These are phyloP conservation scores for Neurospora terricola DNA, from an alignment of 495 filamentous ascomycete species.

Conservation along the genomic window DNA sequence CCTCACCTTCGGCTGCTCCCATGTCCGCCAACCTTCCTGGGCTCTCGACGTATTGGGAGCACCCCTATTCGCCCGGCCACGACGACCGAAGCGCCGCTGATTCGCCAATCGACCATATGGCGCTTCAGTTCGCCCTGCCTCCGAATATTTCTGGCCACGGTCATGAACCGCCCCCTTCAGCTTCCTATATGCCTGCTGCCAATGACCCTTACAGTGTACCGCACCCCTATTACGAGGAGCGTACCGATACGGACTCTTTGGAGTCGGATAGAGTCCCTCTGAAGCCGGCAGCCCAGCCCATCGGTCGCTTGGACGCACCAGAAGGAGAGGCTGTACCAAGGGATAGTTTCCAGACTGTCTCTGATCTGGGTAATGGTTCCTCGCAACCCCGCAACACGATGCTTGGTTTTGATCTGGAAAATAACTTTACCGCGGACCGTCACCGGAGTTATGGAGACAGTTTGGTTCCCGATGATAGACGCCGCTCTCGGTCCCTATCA, in stretches of 20 bases:
- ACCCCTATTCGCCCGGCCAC: slow-evolving; percentile 21
- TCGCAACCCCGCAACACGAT: slow-evolving; percentile 32
- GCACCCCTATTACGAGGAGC: slow-evolving; percentile 41
- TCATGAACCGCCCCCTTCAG: slow-evolving; percentile 6
- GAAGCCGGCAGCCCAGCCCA: slow-evolving; percentile 53
- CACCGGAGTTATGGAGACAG: slow-evolving; percentile 39
- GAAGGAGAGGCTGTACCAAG: slow-evolving; percentile 49
- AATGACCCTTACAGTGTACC: slow-evolving; percentile 29
- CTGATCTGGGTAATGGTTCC: slow-evolving; percentile 34
- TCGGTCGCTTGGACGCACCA: slow-evolving; percentile 44
- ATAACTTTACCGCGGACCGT: slow-evolving; percentile 29
- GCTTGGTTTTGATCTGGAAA: slow-evolving; percentile 44
- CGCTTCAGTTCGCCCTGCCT: slow-evolving; percentile 38
- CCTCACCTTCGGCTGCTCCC: slow-evolving; percentile 19
- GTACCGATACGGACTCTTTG: slow-evolving; percentile 46
- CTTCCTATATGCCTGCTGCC: slow-evolving; percentile 21
- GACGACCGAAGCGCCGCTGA: slow-evolving; percentile 19
- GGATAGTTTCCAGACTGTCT: slow-evolving; percentile 52
- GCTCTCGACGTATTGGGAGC: slow-evolving; percentile 39
- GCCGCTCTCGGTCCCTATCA: slow-evolving; percentile 46
- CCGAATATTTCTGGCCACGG: slow-evolving; percentile 28
- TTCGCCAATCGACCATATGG: slow-evolving; percentile 37
- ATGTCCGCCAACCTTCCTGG: slow-evolving; percentile 33
- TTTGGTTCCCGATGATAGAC: slow-evolving; percentile 33
- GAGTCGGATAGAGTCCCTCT: slow-evolving; percentile 64